Evolutionary conservation across 805 yeast species (phyloP).

Genomic region (Wickerhamiella spandovensis): DNA sequence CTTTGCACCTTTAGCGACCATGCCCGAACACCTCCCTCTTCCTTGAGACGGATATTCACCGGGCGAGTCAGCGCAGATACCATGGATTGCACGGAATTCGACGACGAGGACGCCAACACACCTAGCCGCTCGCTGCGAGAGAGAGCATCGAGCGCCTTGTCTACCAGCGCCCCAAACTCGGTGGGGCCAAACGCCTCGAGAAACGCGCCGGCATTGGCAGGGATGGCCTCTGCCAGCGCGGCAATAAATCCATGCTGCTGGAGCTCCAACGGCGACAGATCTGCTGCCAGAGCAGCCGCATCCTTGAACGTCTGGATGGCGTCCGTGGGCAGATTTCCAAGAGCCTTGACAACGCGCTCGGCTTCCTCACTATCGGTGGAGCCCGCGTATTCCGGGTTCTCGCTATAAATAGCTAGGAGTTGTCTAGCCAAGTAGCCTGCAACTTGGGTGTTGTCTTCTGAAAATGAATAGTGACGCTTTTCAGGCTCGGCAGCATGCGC

Average conservation of each 20-base stretch:
- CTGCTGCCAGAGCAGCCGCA: neutral
- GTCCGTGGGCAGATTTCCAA: neutral
- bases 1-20: conserved; percentile 35
- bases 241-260: neutral
- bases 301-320: neutral
- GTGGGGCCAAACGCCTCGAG: neutral
- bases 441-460: neutral
- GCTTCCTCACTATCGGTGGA: neutral
- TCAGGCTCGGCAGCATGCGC: neutral
- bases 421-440: neutral
- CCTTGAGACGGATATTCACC: conserved; percentile 6
- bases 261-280: neutral
- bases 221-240: neutral
- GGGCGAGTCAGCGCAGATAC: conserved; percentile 4
- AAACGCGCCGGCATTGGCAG: neutral
- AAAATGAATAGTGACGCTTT: neutral
- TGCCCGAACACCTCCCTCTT: neutral
- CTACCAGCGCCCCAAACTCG: conserved; percentile 2
- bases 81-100: neutral
- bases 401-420: neutral
- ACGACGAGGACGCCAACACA: conserved; percentile 1
- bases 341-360: neutral
- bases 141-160: conserved; percentile 5
- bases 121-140: conserved; percentile 8
- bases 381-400: neutral